Evolutionary conservation across 1,284 basidiomycete genomes (phyloP).

Genomic region (Xerocomus nothofagi): DNA sequence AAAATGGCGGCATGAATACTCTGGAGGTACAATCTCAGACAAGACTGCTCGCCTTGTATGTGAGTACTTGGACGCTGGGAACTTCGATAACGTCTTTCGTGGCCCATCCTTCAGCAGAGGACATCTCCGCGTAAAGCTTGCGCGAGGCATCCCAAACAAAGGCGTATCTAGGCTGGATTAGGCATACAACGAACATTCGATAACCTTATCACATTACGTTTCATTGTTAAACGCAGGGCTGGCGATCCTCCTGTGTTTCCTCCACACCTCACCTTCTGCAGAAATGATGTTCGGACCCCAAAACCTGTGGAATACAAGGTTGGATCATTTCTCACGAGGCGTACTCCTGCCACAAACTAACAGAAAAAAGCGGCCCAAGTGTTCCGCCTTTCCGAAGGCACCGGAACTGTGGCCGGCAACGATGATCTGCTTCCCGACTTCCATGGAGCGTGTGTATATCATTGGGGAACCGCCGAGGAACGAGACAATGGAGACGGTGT

Average conservation of each 20-base stretch:
- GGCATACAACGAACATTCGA: not conserved
- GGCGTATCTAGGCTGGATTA: conserved; percentile 38
- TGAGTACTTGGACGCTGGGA: conserved; percentile 40
- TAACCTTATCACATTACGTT: conserved; percentile 36
- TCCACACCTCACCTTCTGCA: conserved; percentile 45
- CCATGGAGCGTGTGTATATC: conserved; percentile 49
- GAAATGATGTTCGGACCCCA: conserved; percentile 50
- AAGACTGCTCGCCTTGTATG: conserved; percentile 42
- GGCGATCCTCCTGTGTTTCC: conserved; percentile 48
- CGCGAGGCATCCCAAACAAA: conserved; percentile 47
- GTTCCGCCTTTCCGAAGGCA: conserved; percentile 43
- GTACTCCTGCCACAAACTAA: conserved; percentile 1
- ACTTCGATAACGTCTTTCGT: conserved; percentile 38
- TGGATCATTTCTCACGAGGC: not conserved
- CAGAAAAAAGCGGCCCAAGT: conserved; percentile 22
- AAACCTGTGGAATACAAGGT: conserved; percentile 27
- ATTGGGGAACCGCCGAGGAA: conserved; percentile 40
- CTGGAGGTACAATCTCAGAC: not conserved
- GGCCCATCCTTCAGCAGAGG: conserved; percentile 43
- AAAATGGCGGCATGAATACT: not conserved
- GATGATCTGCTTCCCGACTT: conserved; percentile 48
- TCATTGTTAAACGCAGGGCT: conserved; percentile 51
- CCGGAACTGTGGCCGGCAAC: conserved; percentile 39
- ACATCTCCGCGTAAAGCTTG: conserved; percentile 47
- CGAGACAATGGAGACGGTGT: conserved; percentile 47